Conservation (phyloP, 495 filamentous ascomycete species). For the Articulospora tetracladia region DNA sequence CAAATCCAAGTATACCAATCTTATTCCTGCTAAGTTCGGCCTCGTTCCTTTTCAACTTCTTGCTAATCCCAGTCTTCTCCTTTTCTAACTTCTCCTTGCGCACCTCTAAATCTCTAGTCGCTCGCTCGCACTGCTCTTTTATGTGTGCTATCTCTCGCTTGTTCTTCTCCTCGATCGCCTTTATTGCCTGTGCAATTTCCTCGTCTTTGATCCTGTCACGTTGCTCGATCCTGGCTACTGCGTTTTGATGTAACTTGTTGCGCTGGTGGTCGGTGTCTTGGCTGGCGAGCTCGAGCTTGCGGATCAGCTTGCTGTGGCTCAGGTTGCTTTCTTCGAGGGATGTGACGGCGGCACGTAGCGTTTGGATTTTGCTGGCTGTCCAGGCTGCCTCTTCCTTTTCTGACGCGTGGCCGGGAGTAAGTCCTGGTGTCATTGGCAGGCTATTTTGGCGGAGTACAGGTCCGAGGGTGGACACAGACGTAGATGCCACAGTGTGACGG, state of each 20-base stretch:
- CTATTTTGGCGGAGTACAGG: too few species aligned
- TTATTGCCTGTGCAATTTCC: neutral
- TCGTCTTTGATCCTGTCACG: neutral
- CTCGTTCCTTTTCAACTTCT: neutral
- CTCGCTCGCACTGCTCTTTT: neutral
- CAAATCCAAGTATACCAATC: conserved; percentile 4
- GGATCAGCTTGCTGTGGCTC: neutral
- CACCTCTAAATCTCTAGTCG: too few species aligned
- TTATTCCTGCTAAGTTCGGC: neutral
- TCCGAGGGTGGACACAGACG: too few species aligned
- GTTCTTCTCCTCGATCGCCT: neutral
- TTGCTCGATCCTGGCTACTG: neutral
- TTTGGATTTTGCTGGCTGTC: neutral
- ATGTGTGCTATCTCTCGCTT: neutral
- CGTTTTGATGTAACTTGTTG: neutral
- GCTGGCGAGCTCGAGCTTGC: neutral
- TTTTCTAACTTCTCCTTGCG: neutral
- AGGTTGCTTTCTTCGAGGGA: neutral
- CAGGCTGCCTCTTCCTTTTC: neutral
- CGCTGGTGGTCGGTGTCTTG: neutral
- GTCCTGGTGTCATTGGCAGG: too few species aligned
- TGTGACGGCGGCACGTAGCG: neutral
- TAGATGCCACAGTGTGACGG: too few species aligned
- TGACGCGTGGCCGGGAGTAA: neutral
- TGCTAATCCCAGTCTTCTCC: neutral